A percentile compares a stretch with the other conserved stretches of the same genome.
Evolutionary conservation across 768 basidiomycete genomes (phyloP).

Genomic region (Trametes gibbosa): DNA sequence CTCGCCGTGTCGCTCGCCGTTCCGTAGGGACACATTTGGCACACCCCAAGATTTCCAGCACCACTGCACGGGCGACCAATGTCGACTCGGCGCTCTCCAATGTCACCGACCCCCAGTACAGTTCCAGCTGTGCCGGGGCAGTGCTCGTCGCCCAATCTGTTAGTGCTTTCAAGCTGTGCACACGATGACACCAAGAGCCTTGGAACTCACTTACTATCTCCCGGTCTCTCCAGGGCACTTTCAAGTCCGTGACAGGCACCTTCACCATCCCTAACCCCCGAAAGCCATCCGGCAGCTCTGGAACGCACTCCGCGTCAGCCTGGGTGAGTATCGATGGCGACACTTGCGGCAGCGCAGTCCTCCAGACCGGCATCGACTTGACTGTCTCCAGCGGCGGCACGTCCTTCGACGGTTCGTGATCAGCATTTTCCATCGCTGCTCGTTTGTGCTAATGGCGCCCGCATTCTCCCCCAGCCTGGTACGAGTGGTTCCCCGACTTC

Average conservation of each 20-base stretch:
- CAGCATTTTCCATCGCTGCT: neutral
- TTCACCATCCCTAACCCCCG: conserved; percentile 34
- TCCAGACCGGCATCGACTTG: conserved; percentile 38
- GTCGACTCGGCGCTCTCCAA: conserved; percentile 13
- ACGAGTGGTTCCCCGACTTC: conserved; percentile 35
- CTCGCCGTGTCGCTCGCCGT: conserved; percentile 24
- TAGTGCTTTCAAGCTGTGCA: neutral
- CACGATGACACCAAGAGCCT: neutral
- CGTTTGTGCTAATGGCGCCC: neutral
- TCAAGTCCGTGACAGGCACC: conserved; percentile 36
- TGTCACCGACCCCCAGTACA: conserved; percentile 29
- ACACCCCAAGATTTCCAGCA: conserved; percentile 1
- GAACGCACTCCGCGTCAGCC: conserved; percentile 31
- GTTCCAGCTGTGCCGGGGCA: conserved; percentile 37
- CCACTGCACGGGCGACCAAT: neutral
- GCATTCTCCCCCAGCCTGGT: no score
- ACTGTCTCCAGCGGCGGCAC: conserved; percentile 22
- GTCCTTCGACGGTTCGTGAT: conserved; percentile 31
- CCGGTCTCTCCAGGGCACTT: conserved; percentile 28
- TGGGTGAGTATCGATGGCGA: conserved; percentile 40
- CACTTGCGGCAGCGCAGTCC: conserved; percentile 34
- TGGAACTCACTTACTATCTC: neutral
- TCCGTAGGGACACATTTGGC: conserved; percentile 14
- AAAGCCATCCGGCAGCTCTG: conserved; percentile 26
- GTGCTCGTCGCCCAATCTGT: conserved; percentile 29